Conservation (phyloP, 805 yeast species). For the Candida awuae region DNA sequence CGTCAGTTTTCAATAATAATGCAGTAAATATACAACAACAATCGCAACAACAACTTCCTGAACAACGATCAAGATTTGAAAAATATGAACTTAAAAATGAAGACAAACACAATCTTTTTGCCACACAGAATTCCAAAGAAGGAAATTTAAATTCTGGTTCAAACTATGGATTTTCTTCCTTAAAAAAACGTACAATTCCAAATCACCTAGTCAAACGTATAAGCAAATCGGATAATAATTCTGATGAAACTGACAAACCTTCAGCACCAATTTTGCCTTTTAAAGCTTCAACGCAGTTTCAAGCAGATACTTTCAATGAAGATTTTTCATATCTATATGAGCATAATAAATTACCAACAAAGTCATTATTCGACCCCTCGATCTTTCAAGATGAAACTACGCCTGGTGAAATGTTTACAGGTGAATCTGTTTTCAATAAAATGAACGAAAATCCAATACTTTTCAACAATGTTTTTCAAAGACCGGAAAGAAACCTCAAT, state of each 20-base stretch:
- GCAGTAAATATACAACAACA: not conserved
- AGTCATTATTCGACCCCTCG: slow-evolving; percentile 42
- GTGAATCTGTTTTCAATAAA: slow-evolving; percentile 26
- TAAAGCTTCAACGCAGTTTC: slow-evolving; percentile 17
- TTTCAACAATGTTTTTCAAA: slow-evolving; percentile 39
- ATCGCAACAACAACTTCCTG: not conserved
- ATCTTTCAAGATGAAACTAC: slow-evolving; percentile 32
- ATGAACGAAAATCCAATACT: slow-evolving; percentile 35
- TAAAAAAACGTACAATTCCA: slow-evolving; percentile 42
- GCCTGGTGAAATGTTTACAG: slow-evolving; percentile 27
- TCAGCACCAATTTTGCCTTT: slow-evolving; percentile 20
- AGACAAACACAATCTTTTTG: not conserved
- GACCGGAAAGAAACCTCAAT: slow-evolving; percentile 17
- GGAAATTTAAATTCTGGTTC: no score
- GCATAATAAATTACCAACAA: slow-evolving; percentile 38
- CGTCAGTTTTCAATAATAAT: slow-evolving; percentile 2
- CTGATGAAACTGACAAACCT: slow-evolving; percentile 16
- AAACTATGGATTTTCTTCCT: no score
- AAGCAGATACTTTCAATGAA: slow-evolving; percentile 13
- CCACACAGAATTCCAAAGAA: no score
- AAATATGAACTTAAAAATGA: slow-evolving; percentile 14
- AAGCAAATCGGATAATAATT: slow-evolving; percentile 28
- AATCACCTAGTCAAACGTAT: slow-evolving; percentile 38
- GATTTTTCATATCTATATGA: slow-evolving; percentile 21
- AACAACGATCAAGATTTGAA: slow-evolving; percentile 15